Conservation (phyloP, 306 rosid genomes). For the Herpetospermum pedunculosum region DNA sequence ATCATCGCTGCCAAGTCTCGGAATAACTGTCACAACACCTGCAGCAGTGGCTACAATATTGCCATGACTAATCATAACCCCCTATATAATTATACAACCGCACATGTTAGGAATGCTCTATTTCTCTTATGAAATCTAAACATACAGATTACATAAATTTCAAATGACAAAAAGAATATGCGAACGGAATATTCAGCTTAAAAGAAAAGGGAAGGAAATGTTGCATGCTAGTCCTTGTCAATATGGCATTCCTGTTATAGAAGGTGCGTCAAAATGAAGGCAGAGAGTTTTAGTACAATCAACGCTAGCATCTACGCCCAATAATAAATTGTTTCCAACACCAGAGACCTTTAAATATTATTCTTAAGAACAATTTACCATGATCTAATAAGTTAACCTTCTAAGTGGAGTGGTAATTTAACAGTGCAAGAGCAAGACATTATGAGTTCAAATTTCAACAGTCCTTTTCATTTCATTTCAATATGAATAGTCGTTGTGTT, state of each 20-base stretch:
- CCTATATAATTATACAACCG: conserved; percentile 35
- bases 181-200: not conserved
- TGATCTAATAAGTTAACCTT: not conserved
- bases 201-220: not conserved
- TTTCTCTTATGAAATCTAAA: not conserved
- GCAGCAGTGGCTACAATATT: conserved; percentile 79
- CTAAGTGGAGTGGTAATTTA: not conserved
- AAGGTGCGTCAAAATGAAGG: not conserved
- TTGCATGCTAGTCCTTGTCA: not conserved
- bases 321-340: not conserved
- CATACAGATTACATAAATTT: not conserved
- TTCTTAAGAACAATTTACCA: not conserved
- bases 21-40: conserved; percentile 65
- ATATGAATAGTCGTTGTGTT: not conserved
- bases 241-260: not conserved
- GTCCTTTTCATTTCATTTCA: not conserved
- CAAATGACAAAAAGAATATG: not conserved
- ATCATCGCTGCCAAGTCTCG: conserved; percentile 48
- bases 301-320: not conserved
- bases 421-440: not conserved
- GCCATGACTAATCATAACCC: conserved; percentile 92
- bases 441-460: not conserved
- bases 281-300: not conserved
- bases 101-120: not conserved
- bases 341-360: not conserved